phyloP scores from a whole-genome alignment of 768 basidiomycete genomes.

The Lactifluus volemus region DNA sequence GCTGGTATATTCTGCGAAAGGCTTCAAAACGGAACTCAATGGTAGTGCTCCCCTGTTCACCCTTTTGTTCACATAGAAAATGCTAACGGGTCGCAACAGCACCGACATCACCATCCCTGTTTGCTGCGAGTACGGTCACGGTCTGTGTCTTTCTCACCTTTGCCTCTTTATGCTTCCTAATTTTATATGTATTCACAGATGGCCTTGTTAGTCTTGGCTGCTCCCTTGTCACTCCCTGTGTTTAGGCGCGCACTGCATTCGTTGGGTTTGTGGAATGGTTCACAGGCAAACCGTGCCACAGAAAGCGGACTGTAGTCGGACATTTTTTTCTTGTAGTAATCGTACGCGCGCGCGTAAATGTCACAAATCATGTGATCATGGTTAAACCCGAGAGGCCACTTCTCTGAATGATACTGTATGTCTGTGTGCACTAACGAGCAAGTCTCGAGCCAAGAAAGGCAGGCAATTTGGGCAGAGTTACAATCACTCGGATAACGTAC shows the following conservation, averaged over 20 bases:
- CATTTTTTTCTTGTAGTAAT: no score
- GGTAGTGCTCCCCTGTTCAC: neutral
- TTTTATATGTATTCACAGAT: neutral
- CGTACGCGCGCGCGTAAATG: neutral
- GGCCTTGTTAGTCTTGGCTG: neutral
- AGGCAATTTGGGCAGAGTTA: no score
- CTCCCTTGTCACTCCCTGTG: neutral
- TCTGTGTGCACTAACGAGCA: no score
- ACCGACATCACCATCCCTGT: neutral
- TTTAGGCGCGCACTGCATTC: neutral
- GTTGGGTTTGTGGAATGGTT: no score
- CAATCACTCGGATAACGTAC: no score
- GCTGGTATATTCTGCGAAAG: neutral
- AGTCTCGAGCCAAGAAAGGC: no score
- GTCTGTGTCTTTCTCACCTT: neutral
- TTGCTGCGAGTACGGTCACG: neutral
- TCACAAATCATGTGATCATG: conserved; percentile 12
- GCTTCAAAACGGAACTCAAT: neutral
- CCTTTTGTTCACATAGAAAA: no score
- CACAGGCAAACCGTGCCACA: neutral
- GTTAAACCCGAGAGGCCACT: no score
- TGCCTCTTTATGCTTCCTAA: neutral
- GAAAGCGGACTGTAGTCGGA: no score
- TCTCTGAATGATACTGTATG: no score
- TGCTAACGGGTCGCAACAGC: neutral